Conservation (phyloP, 768 basidiomycete genomes). For the Pleurotus cornucopiae region DNA sequence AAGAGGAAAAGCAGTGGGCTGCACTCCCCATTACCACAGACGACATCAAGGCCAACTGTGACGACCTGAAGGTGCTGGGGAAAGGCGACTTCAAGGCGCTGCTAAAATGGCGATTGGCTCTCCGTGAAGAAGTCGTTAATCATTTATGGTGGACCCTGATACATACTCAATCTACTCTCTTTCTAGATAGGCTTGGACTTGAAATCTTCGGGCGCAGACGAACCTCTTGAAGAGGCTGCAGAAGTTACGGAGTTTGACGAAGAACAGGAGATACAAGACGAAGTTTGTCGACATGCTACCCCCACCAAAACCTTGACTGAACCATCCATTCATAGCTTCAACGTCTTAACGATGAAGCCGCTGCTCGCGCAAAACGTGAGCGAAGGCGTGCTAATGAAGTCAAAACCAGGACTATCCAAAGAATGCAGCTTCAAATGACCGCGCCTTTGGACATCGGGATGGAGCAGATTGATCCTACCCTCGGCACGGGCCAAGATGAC, state of each 20-base stretch:
- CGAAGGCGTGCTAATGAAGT: slow-evolving; percentile 85
- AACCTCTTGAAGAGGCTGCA: slow-evolving; percentile 62
- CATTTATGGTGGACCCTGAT: neutral
- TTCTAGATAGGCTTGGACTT: slow-evolving; percentile 60
- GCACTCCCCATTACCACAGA: slow-evolving; percentile 64
- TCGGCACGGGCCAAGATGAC: slow-evolving; percentile 77
- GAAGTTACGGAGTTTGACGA: slow-evolving; percentile 78
- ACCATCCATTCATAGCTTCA: slow-evolving; percentile 56
- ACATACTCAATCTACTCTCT: neutral
- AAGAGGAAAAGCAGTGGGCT: slow-evolving; percentile 87
- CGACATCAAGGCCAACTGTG: slow-evolving; percentile 79
- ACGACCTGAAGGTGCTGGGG: slow-evolving; percentile 93
- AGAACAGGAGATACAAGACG: slow-evolving; percentile 84
- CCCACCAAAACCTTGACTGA: slow-evolving; percentile 7
- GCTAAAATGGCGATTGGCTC: slow-evolving; percentile 83
- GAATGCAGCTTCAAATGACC: slow-evolving; percentile 96
- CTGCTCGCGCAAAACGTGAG: slow-evolving; percentile 72
- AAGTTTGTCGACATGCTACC: slow-evolving; percentile 43
- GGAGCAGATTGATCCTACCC: slow-evolving; percentile 72
- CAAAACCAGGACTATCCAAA: slow-evolving; percentile 81
- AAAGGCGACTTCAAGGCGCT: slow-evolving; percentile 96
- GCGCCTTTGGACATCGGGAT: slow-evolving; percentile 95
- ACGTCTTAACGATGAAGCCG: slow-evolving; percentile 73
- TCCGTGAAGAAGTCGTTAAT: slow-evolving; percentile 80
- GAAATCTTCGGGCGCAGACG: slow-evolving; percentile 70